These are phyloP conservation scores for Aureobasidium melanogenum DNA, from an alignment of 2,329 filamentous ascomycete genomes.

Conservation along the genomic window DNA sequence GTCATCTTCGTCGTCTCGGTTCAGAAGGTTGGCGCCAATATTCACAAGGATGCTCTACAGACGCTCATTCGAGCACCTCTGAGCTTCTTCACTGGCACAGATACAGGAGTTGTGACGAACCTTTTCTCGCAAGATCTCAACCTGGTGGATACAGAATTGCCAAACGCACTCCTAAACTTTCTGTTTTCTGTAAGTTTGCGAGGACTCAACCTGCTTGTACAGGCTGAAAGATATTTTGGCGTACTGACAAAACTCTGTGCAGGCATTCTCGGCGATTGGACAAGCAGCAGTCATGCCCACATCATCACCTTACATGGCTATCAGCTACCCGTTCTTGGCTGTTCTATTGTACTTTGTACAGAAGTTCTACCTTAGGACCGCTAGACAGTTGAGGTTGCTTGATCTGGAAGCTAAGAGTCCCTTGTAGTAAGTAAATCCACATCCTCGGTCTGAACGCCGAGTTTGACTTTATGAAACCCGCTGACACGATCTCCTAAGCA, in stretches of 20 bases:
- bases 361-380: constrained; percentile 38
- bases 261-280: constrained; percentile 27
- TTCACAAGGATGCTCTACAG: background rate
- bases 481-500: constrained; percentile 29
- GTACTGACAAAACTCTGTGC: constrained; percentile 3
- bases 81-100: background rate
- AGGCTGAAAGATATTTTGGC: background rate
- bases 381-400: constrained; percentile 42
- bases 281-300: constrained; percentile 31
- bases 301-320: constrained; percentile 21
- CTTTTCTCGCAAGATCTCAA: constrained; percentile 40
- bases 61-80: background rate
- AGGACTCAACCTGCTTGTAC: background rate
- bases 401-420: constrained; percentile 45
- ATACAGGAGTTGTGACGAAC: constrained; percentile 22
- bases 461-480: constrained; percentile 25
- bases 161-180: constrained; percentile 9
- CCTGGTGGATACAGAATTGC: constrained; percentile 36
- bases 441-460: too few relatives aligned
- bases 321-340: constrained; percentile 28
- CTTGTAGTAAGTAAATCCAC: constrained; percentile 33
- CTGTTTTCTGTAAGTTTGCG: background rate
- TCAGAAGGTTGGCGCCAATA: background rate
- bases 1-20: background rate
- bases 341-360: constrained; percentile 40